A percentile compares a stretch with the other conserved stretches of the same genome.
Evolutionary conservation across 306 rosid genomes (phyloP).

Genomic region (Geum urbanum): DNA sequence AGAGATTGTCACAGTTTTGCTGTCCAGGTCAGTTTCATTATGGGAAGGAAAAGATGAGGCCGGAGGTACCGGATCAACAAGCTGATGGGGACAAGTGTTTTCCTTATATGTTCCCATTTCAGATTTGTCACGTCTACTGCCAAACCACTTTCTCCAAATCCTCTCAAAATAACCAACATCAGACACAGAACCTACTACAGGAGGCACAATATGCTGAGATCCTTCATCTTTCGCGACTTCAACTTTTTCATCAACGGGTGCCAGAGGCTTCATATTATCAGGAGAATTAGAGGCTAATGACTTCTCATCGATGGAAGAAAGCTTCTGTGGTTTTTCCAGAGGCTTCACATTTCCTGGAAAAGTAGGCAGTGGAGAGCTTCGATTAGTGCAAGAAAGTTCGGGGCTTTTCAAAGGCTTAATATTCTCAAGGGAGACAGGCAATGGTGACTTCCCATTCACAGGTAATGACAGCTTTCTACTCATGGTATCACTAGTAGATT

Average conservation of each 20-base stretch:
- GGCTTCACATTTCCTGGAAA: slow-evolving; percentile 18
- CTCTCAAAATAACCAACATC: slow-evolving; percentile 34
- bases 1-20: slow-evolving; percentile 27
- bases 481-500: slow-evolving; percentile 17
- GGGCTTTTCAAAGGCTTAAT: neutral
- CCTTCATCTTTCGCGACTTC: slow-evolving; percentile 18
- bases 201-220: slow-evolving; percentile 18
- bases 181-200: slow-evolving; percentile 18
- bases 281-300: slow-evolving; percentile 17
- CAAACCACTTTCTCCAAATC: slow-evolving; percentile 33
- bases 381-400: neutral
- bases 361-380: slow-evolving; percentile 9
- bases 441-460: slow-evolving; percentile 19
- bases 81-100: slow-evolving; percentile 29
- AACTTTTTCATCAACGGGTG: slow-evolving; percentile 13
- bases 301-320: slow-evolving; percentile 16
- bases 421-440: neutral
- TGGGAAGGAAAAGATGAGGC: slow-evolving; percentile 25
- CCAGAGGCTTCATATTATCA: slow-evolving; percentile 13
- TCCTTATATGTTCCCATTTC: slow-evolving; percentile 29
- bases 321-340: neutral
- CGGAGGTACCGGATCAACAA: slow-evolving; percentile 34
- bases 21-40: slow-evolving; percentile 30
- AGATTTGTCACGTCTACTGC: slow-evolving; percentile 17
- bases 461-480: slow-evolving; percentile 20